These are phyloP conservation scores for Fusarium miscanthi DNA, from an alignment of 2,329 filamentous ascomycete genomes.

Conservation along the genomic window DNA sequence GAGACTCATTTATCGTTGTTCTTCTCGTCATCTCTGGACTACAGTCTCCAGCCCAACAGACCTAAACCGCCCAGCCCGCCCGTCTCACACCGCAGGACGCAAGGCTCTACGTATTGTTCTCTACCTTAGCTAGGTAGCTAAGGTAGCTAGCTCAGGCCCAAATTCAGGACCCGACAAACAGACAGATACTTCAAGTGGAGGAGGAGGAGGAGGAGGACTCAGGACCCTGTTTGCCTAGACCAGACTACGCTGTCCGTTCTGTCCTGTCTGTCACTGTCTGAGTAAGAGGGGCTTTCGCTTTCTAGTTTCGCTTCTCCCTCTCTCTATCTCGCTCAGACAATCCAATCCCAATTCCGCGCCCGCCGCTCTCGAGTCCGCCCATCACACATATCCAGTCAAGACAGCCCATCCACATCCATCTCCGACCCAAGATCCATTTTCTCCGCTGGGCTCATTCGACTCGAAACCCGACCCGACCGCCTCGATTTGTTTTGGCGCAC, in stretches of 20 bases:
- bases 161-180: not conserved
- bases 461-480: constrained; percentile 21
- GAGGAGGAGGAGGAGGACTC: constrained; percentile 1
- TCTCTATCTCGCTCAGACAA: constrained; percentile 27
- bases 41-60: not conserved
- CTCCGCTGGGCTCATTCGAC: constrained; percentile 36
- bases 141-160: not conserved
- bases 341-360: constrained; percentile 31
- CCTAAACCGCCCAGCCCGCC: not conserved
- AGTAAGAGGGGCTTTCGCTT: constrained; percentile 33
- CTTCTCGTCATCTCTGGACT: not conserved
- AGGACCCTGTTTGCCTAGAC: constrained; percentile 5
- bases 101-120: constrained; percentile 6
- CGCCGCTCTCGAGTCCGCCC: constrained; percentile 42
- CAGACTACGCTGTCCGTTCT: not conserved
- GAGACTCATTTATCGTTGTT: not conserved
- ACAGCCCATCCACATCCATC: not conserved
- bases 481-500: constrained; percentile 26
- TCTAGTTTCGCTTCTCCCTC: not conserved
- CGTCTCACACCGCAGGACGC: constrained; percentile 6
- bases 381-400: constrained; percentile 9
- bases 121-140: not conserved
- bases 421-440: constrained; percentile 36
- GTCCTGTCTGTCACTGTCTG: constrained; percentile 7
- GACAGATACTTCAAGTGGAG: not conserved